phyloP scores from a whole-genome alignment of 768 basidiomycete species.

The Podaxis pistillaris region DNA sequence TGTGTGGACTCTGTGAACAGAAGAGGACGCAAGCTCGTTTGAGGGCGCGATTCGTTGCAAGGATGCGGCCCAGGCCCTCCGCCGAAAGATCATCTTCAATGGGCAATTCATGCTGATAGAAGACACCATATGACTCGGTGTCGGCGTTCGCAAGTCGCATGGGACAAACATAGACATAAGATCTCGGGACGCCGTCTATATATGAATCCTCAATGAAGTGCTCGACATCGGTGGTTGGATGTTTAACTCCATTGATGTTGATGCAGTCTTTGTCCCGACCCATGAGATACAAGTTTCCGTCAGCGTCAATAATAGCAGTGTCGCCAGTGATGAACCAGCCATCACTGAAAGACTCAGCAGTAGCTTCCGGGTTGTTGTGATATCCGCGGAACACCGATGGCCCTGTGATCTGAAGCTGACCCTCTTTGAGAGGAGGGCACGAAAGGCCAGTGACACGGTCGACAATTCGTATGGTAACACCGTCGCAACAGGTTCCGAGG shows the following conservation, averaged over 20 bases:
- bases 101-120: constrained; percentile 5
- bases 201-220: constrained; percentile 10
- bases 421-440: constrained; percentile 3
- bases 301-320: constrained; percentile 2
- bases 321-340: constrained; percentile 11
- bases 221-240: constrained; percentile 8
- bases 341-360: constrained; percentile 3
- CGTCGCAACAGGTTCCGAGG: constrained; percentile 9
- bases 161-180: constrained; percentile 11
- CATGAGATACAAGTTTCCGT: constrained; percentile 5
- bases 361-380: constrained; percentile 5
- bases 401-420: constrained; percentile 6
- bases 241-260: constrained; percentile 10
- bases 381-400: constrained; percentile 10
- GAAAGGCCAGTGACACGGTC: constrained; percentile 6
- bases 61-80: neutral
- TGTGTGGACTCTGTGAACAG: constrained; percentile 8
- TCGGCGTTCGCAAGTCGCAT: constrained; percentile 10
- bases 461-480: constrained; percentile 5
- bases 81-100: constrained; percentile 1
- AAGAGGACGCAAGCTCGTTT: constrained; percentile 3
- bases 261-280: constrained; percentile 11
- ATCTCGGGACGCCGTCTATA: neutral
- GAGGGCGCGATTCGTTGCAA: constrained; percentile 3
- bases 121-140: constrained; percentile 9